These are phyloP conservation scores for Oryza glumipatula DNA, from an alignment of 176 grass and related monocot genomes.

Conservation along the genomic window DNA sequence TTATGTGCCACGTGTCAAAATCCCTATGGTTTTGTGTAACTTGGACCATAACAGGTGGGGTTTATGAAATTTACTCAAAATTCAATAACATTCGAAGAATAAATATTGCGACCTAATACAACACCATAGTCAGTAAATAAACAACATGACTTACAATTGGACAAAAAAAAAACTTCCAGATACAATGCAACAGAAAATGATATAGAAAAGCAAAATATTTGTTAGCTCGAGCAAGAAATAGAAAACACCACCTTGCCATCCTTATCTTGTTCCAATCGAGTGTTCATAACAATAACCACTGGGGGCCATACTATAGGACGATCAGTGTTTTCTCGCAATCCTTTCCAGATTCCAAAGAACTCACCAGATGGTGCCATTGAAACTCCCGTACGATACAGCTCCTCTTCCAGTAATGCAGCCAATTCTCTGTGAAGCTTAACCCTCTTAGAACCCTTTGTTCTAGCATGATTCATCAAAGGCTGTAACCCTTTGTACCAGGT, in stretches of 20 bases:
- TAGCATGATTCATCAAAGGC: slow-evolving; percentile 76
- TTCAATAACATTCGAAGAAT: slow-evolving; percentile 8
- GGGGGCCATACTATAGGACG: slow-evolving; percentile 86
- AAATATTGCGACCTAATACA: not conserved
- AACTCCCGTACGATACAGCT: slow-evolving; percentile 66
- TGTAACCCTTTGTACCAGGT: slow-evolving; percentile 90
- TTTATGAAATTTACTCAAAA: not conserved
- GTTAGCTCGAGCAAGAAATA: not conserved
- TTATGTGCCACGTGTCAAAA: too few relatives aligned
- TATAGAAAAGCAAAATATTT: not conserved
- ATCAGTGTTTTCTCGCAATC: slow-evolving; percentile 60
- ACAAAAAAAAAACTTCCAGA: not conserved
- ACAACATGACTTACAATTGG: not conserved
- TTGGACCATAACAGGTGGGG: too few relatives aligned
- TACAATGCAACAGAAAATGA: not conserved
- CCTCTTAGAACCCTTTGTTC: slow-evolving; percentile 70
- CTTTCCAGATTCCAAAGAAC: slow-evolving; percentile 89
- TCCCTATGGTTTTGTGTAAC: too few relatives aligned
- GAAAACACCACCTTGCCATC: slow-evolving; percentile 60
- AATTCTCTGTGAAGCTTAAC: slow-evolving; percentile 88
- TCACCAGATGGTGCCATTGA: slow-evolving; percentile 67
- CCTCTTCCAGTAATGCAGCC: slow-evolving; percentile 76
- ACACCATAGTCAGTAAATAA: not conserved
- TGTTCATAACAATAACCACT: slow-evolving; percentile 93
- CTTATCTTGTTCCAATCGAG: slow-evolving; percentile 64